Percentiles rank a stretch among this genome's conserved stretches.
These are phyloP conservation scores for Gyrodon lividus DNA, from an alignment of 768 basidiomycete genomes.

Conservation along the genomic window DNA sequence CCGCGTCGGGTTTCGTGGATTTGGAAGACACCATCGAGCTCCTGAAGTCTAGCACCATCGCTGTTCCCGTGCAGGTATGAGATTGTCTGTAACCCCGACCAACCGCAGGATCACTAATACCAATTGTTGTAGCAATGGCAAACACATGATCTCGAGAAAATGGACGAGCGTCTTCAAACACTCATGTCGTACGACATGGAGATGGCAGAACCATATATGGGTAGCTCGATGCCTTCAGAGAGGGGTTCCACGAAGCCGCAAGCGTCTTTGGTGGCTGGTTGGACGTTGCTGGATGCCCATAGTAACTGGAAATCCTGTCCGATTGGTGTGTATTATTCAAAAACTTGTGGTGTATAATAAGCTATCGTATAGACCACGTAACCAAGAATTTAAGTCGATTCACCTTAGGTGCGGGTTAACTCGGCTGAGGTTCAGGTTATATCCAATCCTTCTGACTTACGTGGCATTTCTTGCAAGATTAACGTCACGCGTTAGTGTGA, in stretches of 20 bases:
- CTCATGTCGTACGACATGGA: constrained; percentile 29
- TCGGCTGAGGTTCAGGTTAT: too few species aligned
- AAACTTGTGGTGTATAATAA: constrained; percentile 5
- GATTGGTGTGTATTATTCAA: constrained; percentile 52
- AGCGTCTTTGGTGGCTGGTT: constrained; percentile 38
- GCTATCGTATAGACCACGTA: background rate
- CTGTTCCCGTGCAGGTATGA: constrained; percentile 18
- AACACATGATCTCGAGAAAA: constrained; percentile 47
- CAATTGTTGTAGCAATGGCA: constrained; percentile 47
- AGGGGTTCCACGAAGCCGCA: background rate
- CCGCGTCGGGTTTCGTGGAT: constrained; percentile 18
- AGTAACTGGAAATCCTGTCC: constrained; percentile 64
- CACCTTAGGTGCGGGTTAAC: too few species aligned
- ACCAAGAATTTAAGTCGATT: too few species aligned
- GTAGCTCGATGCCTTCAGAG: background rate
- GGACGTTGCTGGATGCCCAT: constrained; percentile 46
- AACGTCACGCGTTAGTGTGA: too few species aligned
- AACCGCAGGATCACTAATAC: background rate
- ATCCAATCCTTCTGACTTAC: too few species aligned
- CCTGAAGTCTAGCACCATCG: constrained; percentile 7
- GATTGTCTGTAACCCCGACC: background rate
- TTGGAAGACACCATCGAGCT: constrained; percentile 20
- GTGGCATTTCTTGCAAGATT: too few species aligned
- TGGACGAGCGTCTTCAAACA: constrained; percentile 51
- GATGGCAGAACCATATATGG: background rate